Evolutionary conservation across 2,329 filamentous ascomycete genomes (phyloP).

Genomic region (Pseudogymnoascus sp.): DNA sequence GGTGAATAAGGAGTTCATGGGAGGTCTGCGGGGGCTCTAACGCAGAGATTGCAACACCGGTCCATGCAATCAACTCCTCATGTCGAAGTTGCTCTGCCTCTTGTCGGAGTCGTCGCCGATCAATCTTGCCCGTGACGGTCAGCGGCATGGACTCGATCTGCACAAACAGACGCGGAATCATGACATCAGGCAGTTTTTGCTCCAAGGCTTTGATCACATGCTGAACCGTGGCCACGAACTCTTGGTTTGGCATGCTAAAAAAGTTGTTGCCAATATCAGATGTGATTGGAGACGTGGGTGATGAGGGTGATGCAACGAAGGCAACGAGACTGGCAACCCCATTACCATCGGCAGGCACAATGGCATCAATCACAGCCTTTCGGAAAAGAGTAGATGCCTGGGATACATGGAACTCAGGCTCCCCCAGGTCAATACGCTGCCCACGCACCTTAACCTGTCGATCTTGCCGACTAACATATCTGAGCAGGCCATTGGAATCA

Average conservation of each 20-base stretch:
- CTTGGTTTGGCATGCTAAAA: neutral
- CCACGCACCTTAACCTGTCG: conserved; percentile 51
- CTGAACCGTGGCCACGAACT: neutral
- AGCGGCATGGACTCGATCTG: conserved; percentile 24
- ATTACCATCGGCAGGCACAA: neutral
- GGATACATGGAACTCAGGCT: conserved; percentile 38
- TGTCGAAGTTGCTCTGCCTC: conserved; percentile 3
- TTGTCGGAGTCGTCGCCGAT: conserved; percentile 28
- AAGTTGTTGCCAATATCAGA: neutral
- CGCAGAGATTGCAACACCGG: neutral
- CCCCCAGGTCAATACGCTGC: conserved; percentile 56
- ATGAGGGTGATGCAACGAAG: neutral
- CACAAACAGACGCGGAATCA: conserved; percentile 31
- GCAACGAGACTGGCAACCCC: neutral
- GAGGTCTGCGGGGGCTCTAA: neutral
- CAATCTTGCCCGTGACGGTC: conserved; percentile 26
- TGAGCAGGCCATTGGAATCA: conserved; percentile 50
- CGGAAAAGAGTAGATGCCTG: neutral
- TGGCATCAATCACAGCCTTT: neutral
- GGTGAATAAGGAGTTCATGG: neutral
- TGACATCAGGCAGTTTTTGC: conserved; percentile 30
- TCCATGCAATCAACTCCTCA: neutral
- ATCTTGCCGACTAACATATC: conserved; percentile 47
- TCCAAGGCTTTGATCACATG: conserved; percentile 13
- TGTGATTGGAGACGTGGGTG: neutral